Percentiles rank a stretch among this genome's conserved stretches.
Evolutionary conservation across 139 green algal genomes (phyloP).

Genomic region (Chlamydomonas applanata): DNA sequence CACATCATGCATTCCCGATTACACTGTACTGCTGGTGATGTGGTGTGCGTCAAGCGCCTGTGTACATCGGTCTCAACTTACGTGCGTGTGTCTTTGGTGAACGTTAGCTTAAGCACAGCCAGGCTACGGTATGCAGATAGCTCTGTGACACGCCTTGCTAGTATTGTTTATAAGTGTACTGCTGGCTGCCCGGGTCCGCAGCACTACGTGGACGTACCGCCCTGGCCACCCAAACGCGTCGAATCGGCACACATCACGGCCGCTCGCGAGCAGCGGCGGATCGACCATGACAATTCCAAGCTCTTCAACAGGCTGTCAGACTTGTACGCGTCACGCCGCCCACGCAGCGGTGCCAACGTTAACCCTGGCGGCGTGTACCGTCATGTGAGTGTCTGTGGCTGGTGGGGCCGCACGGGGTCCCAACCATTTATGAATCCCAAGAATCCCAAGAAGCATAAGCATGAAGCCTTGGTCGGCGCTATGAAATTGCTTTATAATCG

Average conservation of each 20-base stretch:
- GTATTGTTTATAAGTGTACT: no score
- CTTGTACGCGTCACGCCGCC: not conserved
- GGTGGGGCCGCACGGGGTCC: not conserved
- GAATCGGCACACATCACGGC: not conserved
- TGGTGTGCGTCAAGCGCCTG: no score
- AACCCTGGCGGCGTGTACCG: not conserved
- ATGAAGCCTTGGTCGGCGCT: no score
- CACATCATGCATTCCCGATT: no score
- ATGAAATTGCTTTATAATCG: no score
- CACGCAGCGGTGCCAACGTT: not conserved
- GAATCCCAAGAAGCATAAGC: not conserved
- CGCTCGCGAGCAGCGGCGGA: not conserved
- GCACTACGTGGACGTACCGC: conserved; percentile 3
- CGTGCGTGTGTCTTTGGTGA: no score
- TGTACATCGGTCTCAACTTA: no score
- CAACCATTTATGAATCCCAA: not conserved
- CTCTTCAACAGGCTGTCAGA: not conserved
- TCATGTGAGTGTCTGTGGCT: no score
- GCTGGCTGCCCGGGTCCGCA: not conserved
- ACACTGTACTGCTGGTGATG: no score
- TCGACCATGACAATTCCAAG: not conserved
- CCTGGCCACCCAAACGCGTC: not conserved
- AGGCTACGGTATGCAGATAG: no score
- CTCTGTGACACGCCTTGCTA: no score
- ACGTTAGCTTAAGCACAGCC: no score